Evolutionary conservation across 2,329 filamentous ascomycete genomes (phyloP).

Genomic region (Thielaviopsis euricoi): DNA sequence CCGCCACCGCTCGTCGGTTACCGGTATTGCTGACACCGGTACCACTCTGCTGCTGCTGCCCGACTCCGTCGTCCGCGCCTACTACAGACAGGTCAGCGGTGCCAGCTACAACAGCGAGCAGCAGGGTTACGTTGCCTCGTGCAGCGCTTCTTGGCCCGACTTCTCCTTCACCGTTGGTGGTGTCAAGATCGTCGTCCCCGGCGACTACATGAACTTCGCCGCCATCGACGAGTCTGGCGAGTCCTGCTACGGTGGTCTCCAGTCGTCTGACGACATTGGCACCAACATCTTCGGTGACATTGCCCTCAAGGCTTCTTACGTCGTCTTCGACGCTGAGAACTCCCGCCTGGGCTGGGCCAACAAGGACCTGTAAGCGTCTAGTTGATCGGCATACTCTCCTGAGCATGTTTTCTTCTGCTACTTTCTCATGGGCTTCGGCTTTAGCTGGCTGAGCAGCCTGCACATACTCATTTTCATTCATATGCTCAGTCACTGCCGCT

Average conservation of each 20-base stretch:
- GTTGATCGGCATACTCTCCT: no score
- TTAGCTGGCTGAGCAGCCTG: no score
- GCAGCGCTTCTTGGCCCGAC: constrained; percentile 28
- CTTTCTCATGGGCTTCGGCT: no score
- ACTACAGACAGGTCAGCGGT: constrained; percentile 30
- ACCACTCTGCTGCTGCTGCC: constrained; percentile 48
- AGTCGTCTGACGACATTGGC: constrained; percentile 28
- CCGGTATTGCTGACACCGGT: constrained; percentile 39
- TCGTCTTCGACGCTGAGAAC: constrained; percentile 38
- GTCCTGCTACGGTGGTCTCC: constrained; percentile 52
- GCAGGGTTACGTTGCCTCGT: constrained; percentile 32
- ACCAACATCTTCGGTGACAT: constrained; percentile 47
- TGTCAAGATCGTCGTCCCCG: constrained; percentile 40
- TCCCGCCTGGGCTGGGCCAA: constrained; percentile 20
- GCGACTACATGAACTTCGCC: constrained; percentile 36
- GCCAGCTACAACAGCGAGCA: constrained; percentile 23
- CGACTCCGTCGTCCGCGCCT: constrained; percentile 29
- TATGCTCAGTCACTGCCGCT: no score
- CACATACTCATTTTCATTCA: no score
- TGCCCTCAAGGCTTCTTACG: constrained; percentile 45
- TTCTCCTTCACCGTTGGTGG: constrained; percentile 39
- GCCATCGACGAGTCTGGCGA: constrained; percentile 24
- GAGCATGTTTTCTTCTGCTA: no score
- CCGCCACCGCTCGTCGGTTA: constrained; percentile 23
- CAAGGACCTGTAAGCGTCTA: no score